Percentiles rank a stretch among this genome's conserved stretches.
Evolutionary conservation across 768 basidiomycete species (phyloP).

Genomic region (Infundibulicybe gibba): DNA sequence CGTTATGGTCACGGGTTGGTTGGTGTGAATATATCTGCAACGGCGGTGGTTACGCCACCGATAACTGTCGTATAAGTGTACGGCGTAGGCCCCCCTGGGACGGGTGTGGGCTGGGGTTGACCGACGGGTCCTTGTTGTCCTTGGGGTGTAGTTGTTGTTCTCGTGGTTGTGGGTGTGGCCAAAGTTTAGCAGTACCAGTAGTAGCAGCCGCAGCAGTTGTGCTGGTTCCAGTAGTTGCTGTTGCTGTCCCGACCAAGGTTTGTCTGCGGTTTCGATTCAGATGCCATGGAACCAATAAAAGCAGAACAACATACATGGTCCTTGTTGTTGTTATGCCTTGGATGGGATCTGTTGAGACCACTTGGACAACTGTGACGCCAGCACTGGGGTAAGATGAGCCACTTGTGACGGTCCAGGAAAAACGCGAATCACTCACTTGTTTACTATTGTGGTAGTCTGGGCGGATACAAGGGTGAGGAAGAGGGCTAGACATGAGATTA

Average conservation of each 20-base stretch:
- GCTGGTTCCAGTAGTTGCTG: too few species aligned
- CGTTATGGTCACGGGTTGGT: constrained; percentile 28
- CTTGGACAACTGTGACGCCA: constrained; percentile 51
- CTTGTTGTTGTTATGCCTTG: constrained; percentile 36
- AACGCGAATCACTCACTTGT: constrained; percentile 35
- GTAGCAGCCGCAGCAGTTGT: constrained; percentile 16
- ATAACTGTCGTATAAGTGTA: constrained; percentile 49
- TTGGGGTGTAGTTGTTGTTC: constrained; percentile 16
- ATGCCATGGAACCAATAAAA: constrained; percentile 1
- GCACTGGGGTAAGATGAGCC: constrained; percentile 17
- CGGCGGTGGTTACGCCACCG: constrained; percentile 26
- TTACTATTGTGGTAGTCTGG: constrained; percentile 42
- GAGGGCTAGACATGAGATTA: constrained; percentile 10
- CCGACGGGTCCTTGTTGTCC: constrained; percentile 53
- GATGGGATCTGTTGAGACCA: constrained; percentile 34
- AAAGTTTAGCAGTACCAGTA: constrained; percentile 15
- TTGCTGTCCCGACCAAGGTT: constrained; percentile 6
- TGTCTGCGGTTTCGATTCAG: neutral
- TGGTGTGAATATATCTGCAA: constrained; percentile 36
- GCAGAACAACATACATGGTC: constrained; percentile 30
- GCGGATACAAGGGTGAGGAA: constrained; percentile 23
- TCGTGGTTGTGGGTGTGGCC: constrained; percentile 10
- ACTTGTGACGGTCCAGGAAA: neutral
- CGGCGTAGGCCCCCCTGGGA: constrained; percentile 44
- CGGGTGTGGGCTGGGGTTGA: constrained; percentile 37